Evolutionary conservation across 441 rosid genomes (phyloP).

Genomic region (Raphanus hybrid): DNA sequence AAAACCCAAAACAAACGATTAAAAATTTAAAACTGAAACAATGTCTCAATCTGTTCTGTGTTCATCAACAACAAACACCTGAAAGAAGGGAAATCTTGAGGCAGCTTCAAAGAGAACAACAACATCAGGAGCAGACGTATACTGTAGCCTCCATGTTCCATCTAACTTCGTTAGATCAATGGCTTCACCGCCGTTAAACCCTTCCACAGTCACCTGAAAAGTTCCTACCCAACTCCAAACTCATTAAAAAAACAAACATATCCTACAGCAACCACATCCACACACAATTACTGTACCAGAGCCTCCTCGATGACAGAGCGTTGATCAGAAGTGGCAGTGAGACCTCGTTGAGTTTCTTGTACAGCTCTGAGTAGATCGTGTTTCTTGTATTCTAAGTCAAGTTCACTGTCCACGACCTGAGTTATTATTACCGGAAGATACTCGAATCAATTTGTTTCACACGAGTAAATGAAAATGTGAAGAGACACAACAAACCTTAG

Average conservation of each 20-base stretch:
- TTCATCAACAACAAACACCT: constrained; percentile 53
- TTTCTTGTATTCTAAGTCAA: constrained; percentile 73
- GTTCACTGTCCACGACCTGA: constrained; percentile 51
- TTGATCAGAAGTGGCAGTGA: constrained; percentile 67
- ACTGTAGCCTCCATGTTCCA: constrained; percentile 96
- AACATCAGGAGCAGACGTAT: constrained; percentile 94
- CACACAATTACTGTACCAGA: constrained; percentile 50
- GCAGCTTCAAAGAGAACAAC: constrained; percentile 87
- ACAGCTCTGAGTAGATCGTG: constrained; percentile 65
- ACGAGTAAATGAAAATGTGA: constrained; percentile 5
- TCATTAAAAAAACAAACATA: not conserved
- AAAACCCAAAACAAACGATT: not conserved
- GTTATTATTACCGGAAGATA: constrained; percentile 25
- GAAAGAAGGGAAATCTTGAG: constrained; percentile 80
- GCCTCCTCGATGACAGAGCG: constrained; percentile 83
- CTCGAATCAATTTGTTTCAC: not conserved
- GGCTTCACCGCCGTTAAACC: constrained; percentile 62
- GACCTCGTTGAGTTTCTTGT: constrained; percentile 80
- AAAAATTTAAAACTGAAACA: constrained; percentile 5
- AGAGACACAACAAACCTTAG: constrained; percentile 50
- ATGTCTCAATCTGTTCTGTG: not conserved
- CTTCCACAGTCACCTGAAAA: constrained; percentile 76
- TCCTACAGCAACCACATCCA: not conserved
- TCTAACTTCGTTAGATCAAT: constrained; percentile 71
- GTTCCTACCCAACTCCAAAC: constrained; percentile 32